phyloP scores from a whole-genome alignment of 805 yeast species.

The Teunomyces barrocoloradensis region DNA sequence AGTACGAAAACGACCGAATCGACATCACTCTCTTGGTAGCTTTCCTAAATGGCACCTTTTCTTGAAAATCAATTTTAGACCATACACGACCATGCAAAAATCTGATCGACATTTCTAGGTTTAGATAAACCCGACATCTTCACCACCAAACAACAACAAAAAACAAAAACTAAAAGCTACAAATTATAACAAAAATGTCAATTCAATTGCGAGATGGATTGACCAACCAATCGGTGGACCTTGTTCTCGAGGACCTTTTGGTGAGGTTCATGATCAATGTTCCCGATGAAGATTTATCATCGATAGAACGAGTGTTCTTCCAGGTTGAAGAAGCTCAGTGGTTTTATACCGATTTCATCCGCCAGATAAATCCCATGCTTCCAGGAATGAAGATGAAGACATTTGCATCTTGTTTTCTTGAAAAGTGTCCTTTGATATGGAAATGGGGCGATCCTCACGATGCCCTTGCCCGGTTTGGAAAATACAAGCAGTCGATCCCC shows the following conservation, averaged over 20 bases:
- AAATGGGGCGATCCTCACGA: slow-evolving; percentile 80
- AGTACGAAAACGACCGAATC: slow-evolving; percentile 1
- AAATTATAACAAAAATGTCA: slow-evolving; percentile 42
- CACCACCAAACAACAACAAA: slow-evolving; percentile 6
- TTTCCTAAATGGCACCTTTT: too few species aligned
- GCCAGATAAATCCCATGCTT: slow-evolving; percentile 67
- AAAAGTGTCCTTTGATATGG: slow-evolving; percentile 75
- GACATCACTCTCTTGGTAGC: not conserved
- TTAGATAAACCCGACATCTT: not conserved
- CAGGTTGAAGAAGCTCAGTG: slow-evolving; percentile 98
- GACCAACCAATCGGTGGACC: slow-evolving; percentile 64
- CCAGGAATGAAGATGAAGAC: slow-evolving; percentile 76
- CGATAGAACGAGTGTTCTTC: slow-evolving; percentile 78
- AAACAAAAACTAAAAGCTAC: not conserved
- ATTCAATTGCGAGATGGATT: slow-evolving; percentile 55
- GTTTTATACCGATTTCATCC: slow-evolving; percentile 86
- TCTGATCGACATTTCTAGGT: slow-evolving; percentile 1
- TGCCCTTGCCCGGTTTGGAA: slow-evolving; percentile 75
- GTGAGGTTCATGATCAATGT: slow-evolving; percentile 90
- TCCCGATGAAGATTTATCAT: slow-evolving; percentile 85
- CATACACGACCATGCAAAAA: slow-evolving; percentile 1
- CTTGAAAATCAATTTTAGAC: not conserved
- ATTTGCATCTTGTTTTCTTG: slow-evolving; percentile 67
- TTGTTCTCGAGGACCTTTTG: slow-evolving; percentile 77
- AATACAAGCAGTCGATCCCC: slow-evolving; percentile 86